phyloP scores from a whole-genome alignment of 108 stramenopile genomes.

The Conticribra weissflogii region DNA sequence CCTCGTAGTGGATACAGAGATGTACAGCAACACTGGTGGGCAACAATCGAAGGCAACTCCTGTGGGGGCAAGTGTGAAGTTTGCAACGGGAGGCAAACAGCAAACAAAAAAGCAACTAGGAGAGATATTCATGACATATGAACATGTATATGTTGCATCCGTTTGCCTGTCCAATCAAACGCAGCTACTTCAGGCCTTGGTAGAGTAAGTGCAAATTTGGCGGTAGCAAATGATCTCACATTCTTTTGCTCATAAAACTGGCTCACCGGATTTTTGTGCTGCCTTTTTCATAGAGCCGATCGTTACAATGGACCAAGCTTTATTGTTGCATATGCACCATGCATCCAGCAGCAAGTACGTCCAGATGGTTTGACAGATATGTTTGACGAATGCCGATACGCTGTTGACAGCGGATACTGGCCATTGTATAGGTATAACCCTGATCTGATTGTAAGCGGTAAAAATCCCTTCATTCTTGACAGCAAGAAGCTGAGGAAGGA shows the following conservation, averaged over 20 bases:
- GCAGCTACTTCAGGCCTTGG: constrained; percentile 62
- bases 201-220: too few species aligned
- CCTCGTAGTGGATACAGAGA: constrained; percentile 67
- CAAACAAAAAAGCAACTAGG: constrained; percentile 68
- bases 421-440: constrained; percentile 66
- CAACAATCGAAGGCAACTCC: constrained; percentile 66
- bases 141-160: constrained; percentile 71
- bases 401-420: constrained; percentile 65
- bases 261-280: too few species aligned
- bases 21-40: constrained; percentile 54
- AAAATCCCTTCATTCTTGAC: constrained; percentile 71
- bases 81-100: constrained; percentile 59
- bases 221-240: too few species aligned
- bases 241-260: too few species aligned
- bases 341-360: constrained; percentile 62
- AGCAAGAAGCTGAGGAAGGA: constrained; percentile 67
- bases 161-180: constrained; percentile 60
- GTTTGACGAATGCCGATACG: constrained; percentile 58
- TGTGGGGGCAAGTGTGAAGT: constrained; percentile 60
- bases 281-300: too few species aligned
- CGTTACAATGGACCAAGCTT: constrained; percentile 62
- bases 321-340: constrained; percentile 63
- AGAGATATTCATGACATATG: constrained; percentile 73
- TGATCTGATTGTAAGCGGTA: constrained; percentile 39
- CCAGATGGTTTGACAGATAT: constrained; percentile 64